Conservation (phyloP, 1,139 yeast species). For the Hyphopichia pseudoburtonii region DNA sequence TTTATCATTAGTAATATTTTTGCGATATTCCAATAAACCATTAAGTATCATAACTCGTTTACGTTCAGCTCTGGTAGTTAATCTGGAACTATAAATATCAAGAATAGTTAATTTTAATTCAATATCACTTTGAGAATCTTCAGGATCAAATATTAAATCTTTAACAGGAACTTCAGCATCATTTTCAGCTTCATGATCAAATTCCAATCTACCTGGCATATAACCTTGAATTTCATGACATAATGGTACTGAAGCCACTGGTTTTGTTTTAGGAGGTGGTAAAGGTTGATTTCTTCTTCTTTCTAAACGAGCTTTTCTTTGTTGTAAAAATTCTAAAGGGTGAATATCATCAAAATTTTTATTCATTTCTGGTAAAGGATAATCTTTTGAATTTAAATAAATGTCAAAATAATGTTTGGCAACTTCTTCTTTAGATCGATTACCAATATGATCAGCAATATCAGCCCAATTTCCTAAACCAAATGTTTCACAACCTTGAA, state of each 20-base stretch:
- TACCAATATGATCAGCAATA: conserved; percentile 91
- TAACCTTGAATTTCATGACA: conserved; percentile 97
- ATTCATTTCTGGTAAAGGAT: conserved; percentile 82
- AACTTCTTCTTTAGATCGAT: conserved; percentile 88
- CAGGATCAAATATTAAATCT: conserved; percentile 94
- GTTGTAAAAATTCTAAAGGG: conserved; percentile 68
- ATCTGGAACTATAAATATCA: conserved; percentile 84
- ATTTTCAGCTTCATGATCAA: conserved; percentile 93
- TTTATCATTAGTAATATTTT: conserved; percentile 73
- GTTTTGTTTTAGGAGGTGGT: conserved; percentile 80
- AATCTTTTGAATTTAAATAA: conserved; percentile 66
- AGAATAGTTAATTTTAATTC: conserved; percentile 84
- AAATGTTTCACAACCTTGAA: conserved; percentile 87
- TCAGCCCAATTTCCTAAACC: conserved; percentile 99
- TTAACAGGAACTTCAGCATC: conserved; percentile 94
- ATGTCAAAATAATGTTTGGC: conserved; percentile 73
- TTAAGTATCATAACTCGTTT: conserved; percentile 80
- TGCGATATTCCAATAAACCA: conserved; percentile 78
- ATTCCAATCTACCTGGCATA: conserved; percentile 98
- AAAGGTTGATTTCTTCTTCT: conserved; percentile 63
- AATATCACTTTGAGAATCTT: conserved; percentile 83
- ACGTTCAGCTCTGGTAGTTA: conserved; percentile 90
- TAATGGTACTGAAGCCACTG: conserved; percentile 89
- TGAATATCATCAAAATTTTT: conserved; percentile 62
- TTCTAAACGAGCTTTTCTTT: conserved; percentile 72